Base-by-base conservation (phyloP, 805 yeast species). In the Monosporozyma aquatica region DNA sequence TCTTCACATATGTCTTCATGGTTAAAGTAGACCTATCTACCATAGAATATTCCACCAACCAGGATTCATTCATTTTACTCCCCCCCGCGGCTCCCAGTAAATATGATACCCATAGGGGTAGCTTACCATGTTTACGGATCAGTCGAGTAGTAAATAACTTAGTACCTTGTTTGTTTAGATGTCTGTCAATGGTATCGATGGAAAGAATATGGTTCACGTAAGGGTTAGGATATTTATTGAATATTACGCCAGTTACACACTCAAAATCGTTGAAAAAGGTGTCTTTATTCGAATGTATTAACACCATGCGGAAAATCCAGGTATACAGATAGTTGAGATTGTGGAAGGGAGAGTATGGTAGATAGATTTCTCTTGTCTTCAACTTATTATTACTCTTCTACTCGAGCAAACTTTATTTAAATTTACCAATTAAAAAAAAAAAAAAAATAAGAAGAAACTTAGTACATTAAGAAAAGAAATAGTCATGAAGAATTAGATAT, bases 181-280 rank as follows among this genome's bases (percentile, higher is more conserved):
- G 59, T 40, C 74, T 66, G 26, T 77, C 77, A 13, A 89, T 57
- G 2, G 95, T 83, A 59, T 89, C 97, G 22, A 78, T 78, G 6
- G 95, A 82, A 27, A 80, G 67, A 10, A 90, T 96, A 65, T 90
- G 96, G 8, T 76, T 67, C 14, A 96, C 80, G 58, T 72, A 87
- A 2, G 97, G 97, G 59, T 75, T 75, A 3, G 78, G 78, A 50
- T 80, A 80, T 51, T 81, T 67, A 64, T 78, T 80, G 64, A 85
- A 80, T 58, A 82, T 80, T 1, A 95, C 95, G 38, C 80, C 66
- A 1, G 87, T 71, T 3, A 84, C 86, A 0, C 90, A 81, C 39
- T 71, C 69, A 54, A 87, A 87, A 51, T 79, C 80, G 58, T 75
- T 75, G 41, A 71, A 65, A 57, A 71, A 83, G n/a, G 67, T 58